Base-by-base conservation (phyloP, 2,329 filamentous ascomycete species). In the Xylaria sp. region DNA sequence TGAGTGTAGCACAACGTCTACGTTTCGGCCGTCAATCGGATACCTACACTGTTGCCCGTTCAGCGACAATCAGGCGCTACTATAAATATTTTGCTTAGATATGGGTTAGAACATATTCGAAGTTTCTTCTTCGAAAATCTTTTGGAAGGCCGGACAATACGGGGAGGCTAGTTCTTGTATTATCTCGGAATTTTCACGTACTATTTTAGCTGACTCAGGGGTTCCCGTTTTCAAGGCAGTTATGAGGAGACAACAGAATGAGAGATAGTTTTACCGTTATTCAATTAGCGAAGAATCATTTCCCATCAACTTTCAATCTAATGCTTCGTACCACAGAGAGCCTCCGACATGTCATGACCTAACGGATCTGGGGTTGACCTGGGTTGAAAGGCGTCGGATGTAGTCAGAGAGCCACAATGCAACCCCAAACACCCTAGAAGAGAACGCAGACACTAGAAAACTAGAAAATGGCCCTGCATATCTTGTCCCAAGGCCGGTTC, bases 361-460 rank as follows among this genome's bases (percentile, higher is more conserved):
- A 32, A 56, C 63, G 67, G 67, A 66, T 62, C 57, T 36, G 67
- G 67, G 63, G n/a, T 45, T 8, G 36, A 14, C n/a, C 32, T 19
- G 42, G 42, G 36, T 47, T 45, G 62, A 58, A 42, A 36, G n/a
- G 6, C 30, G 45, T 69, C 67, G 67, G 67, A 63, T 69, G 67
- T 53, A 50, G 63, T 32, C 27, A 34, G 39, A 56, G 56, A 63
- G 63, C 63, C 67, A 63, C 58, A 51, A 53, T 69, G 14, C 34
- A 12, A 65, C 63, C 21, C 58, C 32, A 48, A n/a, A 36, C 11
- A 45, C 3, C 45, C 14, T 3, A 9, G 30, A 19, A 9, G 30
- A 55, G 55, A 32, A 30, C 12, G 24, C 11, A 24, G 24, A 48
- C n/a, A 12, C 27, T 12, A 59, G 48, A 17, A 47, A 47, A 12